Evolutionary conservation across 2,329 filamentous ascomycete genomes (phyloP).

Genomic region (Colletotrichum musae): DNA sequence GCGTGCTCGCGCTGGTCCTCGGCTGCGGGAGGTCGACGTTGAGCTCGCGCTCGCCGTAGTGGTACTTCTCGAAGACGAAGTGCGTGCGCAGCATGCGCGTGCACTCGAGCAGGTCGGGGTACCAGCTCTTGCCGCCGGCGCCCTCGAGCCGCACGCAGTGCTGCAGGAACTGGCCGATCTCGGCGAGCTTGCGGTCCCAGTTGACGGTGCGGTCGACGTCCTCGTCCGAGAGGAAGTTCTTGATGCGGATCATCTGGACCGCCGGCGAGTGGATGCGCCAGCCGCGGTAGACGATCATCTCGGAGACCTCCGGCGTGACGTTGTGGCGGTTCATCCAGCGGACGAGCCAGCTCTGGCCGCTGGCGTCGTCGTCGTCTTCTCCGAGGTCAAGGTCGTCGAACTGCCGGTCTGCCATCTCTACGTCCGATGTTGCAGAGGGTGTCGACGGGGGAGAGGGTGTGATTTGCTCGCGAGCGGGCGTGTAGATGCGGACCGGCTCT

Average conservation of each 20-base stretch:
- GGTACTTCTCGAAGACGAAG: slow-evolving; percentile 51
- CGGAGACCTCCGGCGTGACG: slow-evolving; percentile 25
- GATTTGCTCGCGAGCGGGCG: slow-evolving; percentile 3
- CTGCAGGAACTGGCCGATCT: slow-evolving; percentile 56
- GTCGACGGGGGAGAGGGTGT: not conserved
- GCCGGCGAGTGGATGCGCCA: slow-evolving; percentile 52
- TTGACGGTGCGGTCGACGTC: slow-evolving; percentile 58
- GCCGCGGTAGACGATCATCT: slow-evolving; percentile 49
- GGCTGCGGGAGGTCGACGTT: slow-evolving; percentile 45
- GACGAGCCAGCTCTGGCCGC: slow-evolving; percentile 32
- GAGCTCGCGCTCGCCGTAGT: slow-evolving; percentile 49
- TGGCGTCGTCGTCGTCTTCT: not conserved
- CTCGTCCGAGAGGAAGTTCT: slow-evolving; percentile 64
- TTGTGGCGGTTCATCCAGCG: slow-evolving; percentile 37
- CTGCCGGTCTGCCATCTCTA: slow-evolving; percentile 26
- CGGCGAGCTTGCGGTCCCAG: slow-evolving; percentile 56
- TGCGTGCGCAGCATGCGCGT: slow-evolving; percentile 53
- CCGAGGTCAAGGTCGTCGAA: not conserved
- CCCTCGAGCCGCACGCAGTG: slow-evolving; percentile 48
- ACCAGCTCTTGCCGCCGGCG: slow-evolving; percentile 48
- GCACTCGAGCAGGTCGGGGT: slow-evolving; percentile 48
- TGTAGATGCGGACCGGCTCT: slow-evolving; percentile 14
- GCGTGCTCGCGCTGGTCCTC: slow-evolving; percentile 44
- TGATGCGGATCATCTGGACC: slow-evolving; percentile 50
- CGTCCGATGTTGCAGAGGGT: slow-evolving; percentile 1